Percentiles rank a stretch among this genome's conserved stretches.
These are phyloP conservation scores for Butyriboletus loyo DNA, from an alignment of 768 basidiomycete genomes.

Conservation along the genomic window DNA sequence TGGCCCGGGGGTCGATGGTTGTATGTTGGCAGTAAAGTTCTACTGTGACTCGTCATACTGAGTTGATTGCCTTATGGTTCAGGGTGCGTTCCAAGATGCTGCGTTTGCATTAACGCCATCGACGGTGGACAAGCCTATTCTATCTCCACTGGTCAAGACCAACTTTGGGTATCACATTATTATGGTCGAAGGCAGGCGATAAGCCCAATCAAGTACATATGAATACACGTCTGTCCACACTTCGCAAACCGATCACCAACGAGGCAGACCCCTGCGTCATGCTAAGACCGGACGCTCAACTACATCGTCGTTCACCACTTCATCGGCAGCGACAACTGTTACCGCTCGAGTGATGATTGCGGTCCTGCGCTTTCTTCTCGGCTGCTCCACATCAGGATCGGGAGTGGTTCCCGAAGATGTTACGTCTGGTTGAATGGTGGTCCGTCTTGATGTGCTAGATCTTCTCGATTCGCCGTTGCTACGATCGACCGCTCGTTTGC, in stretches of 20 bases:
- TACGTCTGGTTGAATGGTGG: slow-evolving; percentile 44
- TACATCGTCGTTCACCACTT: slow-evolving; percentile 32
- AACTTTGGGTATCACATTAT: slow-evolving; percentile 86
- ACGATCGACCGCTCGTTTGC: slow-evolving; percentile 36
- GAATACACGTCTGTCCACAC: slow-evolving; percentile 17
- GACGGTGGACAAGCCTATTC: slow-evolving; percentile 71
- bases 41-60: not conserved
- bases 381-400: slow-evolving; percentile 65
- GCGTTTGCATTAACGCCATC: slow-evolving; percentile 81
- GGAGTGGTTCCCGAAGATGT: slow-evolving; percentile 50
- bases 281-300: slow-evolving; percentile 26
- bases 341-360: slow-evolving; percentile 29
- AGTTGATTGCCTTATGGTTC: slow-evolving; percentile 8
- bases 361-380: slow-evolving; percentile 40
- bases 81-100: slow-evolving; percentile 82
- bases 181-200: slow-evolving; percentile 84
- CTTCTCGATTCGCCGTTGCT: slow-evolving; percentile 35
- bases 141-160: slow-evolving; percentile 77
- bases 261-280: slow-evolving; percentile 8
- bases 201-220: slow-evolving; percentile 18
- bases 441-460: slow-evolving; percentile 37
- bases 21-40: slow-evolving; percentile 35
- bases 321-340: slow-evolving; percentile 30
- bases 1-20: slow-evolving; percentile 82
- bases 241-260: not conserved